Base-by-base conservation (phyloP, 306 rosid species). In the Lathyrus oleraceus region DNA sequence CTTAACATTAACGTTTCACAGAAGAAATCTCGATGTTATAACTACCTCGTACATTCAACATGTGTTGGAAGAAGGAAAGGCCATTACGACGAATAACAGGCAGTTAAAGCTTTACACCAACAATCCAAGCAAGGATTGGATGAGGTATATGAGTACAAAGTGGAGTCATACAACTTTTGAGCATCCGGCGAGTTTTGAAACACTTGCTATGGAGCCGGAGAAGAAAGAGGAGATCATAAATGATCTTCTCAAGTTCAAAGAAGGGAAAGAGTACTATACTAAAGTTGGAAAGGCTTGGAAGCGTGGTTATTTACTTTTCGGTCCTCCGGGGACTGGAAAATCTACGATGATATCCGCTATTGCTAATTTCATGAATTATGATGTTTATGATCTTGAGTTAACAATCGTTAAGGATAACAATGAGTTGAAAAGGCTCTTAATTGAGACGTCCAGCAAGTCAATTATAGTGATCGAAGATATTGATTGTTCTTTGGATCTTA, bases 401-500 rank as follows among this genome's bases (percentile, higher is more conserved):
- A 61, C 67, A 10, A 19, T 5, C 0, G 28, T 61, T 11, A 61
- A 61, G 30, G 30, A 38, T 16, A 61, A 61, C 16, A 38, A 19
- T 10, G 67, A 10, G 45, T 35, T 61, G 30, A 61, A 20, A 0
- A 61, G 48, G 3, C 67, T 61, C 10, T 61, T 61, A 45, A 61
- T 61, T 10, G 67, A 38, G 16, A 61, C 48, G 8, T 36, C 67
- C 1, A 61, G 27, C 5, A 61, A 61, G 12, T 61, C 67, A 2
- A 38, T 61, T 36, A 38, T 36, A 36, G 67, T 61, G 1, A 17
- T 61, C 10, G 67, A 61, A 12, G 67, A 61, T 5, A 61, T 61
- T 16, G 67, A 61, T 38, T 61, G 67, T 61, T 61, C 67, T 10
- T 25, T 61, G 11, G 48, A 61, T 61, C 47, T 61, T 0, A 61